Percentiles rank a stretch among this genome's conserved stretches.
These are phyloP conservation scores for Phyllostachys edulis DNA, from an alignment of 176 grass and related monocot genomes.

Conservation along the genomic window DNA sequence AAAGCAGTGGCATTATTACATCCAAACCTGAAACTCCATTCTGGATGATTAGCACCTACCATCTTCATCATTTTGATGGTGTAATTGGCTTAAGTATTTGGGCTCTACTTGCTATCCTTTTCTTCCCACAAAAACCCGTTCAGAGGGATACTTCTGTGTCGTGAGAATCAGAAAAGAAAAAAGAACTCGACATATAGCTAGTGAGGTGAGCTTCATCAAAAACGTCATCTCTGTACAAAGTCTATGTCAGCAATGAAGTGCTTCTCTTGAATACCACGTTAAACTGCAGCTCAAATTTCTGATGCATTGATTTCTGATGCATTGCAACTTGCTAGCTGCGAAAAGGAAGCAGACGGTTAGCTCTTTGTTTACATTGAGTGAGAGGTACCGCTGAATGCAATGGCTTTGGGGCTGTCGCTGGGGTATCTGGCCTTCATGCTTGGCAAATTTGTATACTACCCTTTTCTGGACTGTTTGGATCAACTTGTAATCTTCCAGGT, in stretches of 20 bases:
- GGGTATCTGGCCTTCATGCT: neutral
- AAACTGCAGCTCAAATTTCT: neutral
- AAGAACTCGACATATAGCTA: neutral
- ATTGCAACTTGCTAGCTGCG: neutral
- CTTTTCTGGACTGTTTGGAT: neutral
- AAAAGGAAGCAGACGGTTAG: neutral
- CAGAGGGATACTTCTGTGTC: slow-evolving; percentile 46
- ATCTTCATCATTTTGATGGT: slow-evolving; percentile 81
- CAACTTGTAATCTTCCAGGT: neutral
- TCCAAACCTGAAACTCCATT: slow-evolving; percentile 56
- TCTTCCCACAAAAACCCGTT: slow-evolving; percentile 64
- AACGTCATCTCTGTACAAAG: neutral
- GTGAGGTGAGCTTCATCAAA: slow-evolving; percentile 32
- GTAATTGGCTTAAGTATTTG: slow-evolving; percentile 68
- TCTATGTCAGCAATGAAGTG: neutral
- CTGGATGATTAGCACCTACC: slow-evolving; percentile 63
- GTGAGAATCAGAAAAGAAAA: slow-evolving; percentile 10
- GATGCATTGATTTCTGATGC: neutral
- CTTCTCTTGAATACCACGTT: slow-evolving; percentile 9
- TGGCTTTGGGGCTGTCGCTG: neutral
- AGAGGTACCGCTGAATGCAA: neutral
- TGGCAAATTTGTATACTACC: slow-evolving; percentile 12
- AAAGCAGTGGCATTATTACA: slow-evolving; percentile 55
- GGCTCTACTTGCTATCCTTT: slow-evolving; percentile 64
- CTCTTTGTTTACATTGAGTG: neutral